phyloP scores from a whole-genome alignment of 495 filamentous ascomycete genomes.

The Neurospora sp. region DNA sequence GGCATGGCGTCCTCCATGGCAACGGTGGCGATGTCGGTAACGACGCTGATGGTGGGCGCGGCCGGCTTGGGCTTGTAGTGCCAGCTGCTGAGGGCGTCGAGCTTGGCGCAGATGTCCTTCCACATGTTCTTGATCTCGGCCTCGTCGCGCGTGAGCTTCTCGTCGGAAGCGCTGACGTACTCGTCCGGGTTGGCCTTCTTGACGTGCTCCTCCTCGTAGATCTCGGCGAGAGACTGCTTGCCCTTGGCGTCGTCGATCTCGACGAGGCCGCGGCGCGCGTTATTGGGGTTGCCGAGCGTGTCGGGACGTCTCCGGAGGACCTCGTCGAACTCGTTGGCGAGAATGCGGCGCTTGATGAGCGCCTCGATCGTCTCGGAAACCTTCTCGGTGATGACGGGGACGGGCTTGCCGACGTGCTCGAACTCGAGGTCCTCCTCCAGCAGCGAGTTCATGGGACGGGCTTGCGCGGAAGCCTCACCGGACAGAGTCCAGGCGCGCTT shows the following conservation, averaged over 20 bases:
- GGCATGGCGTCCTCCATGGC: conserved; percentile 94
- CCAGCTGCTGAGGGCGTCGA: conserved; percentile 87
- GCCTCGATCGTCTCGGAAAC: conserved; percentile 87
- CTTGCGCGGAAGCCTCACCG: conserved; percentile 76
- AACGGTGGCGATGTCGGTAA: conserved; percentile 80
- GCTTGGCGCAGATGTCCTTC: conserved; percentile 65
- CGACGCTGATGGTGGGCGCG: conserved; percentile 68
- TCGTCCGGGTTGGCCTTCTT: conserved; percentile 64
- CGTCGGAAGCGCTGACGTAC: conserved; percentile 69
- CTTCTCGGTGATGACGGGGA: conserved; percentile 90
- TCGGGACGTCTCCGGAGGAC: conserved; percentile 74
- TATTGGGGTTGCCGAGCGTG: conserved; percentile 41
- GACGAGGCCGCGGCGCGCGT: conserved; percentile 53
- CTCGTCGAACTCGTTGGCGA: conserved; percentile 89
- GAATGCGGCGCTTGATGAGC: conserved; percentile 86
- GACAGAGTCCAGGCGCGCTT: conserved; percentile 86
- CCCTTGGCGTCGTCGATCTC: conserved; percentile 84
- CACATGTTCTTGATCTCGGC: conserved; percentile 77
- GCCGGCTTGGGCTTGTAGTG: conserved; percentile 87
- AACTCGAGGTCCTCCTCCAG: conserved; percentile 95
- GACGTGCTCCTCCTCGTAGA: conserved; percentile 89
- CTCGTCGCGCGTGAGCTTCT: conserved; percentile 74
- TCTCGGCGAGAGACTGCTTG: conserved; percentile 76
- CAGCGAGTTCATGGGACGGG: conserved; percentile 80
- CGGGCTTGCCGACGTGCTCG: conserved; percentile 89